phyloP scores from a whole-genome alignment of 192 early-diverging fungal genomes.

The Coemansia brasiliensis region DNA sequence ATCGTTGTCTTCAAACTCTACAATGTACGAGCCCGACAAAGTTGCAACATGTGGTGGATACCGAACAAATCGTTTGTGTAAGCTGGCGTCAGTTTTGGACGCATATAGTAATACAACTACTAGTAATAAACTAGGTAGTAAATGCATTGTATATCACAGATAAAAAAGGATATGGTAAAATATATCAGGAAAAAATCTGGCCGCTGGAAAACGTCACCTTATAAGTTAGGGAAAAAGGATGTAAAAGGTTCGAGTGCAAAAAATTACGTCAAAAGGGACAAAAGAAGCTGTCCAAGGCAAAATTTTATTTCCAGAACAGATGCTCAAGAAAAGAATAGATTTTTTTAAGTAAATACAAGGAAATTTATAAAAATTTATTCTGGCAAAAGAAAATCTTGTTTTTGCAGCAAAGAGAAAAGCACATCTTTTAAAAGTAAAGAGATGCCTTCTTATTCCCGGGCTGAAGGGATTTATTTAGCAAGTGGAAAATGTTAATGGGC shows the following conservation, averaged over 20 bases:
- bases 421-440: not conserved
- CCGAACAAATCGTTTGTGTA: constrained; percentile 8
- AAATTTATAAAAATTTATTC: too few relatives aligned
- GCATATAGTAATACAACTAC: not conserved
- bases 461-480: too few relatives aligned
- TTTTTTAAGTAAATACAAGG: not conserved
- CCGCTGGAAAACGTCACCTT: too few relatives aligned
- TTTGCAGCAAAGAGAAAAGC: not conserved
- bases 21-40: constrained; percentile 24
- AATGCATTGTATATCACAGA: not conserved
- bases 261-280: not conserved
- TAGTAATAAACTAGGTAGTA: not conserved
- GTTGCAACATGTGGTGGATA: constrained; percentile 21
- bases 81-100: not conserved
- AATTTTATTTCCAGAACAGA: not conserved
- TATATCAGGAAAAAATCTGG: not conserved
- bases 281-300: not conserved
- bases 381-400: not conserved
- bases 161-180: too few relatives aligned
- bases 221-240: too few relatives aligned
- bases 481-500: too few relatives aligned
- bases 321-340: not conserved
- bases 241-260: too few relatives aligned
- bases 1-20: constrained; percentile 23
- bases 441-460: too few relatives aligned